Percentiles rank a stretch among this genome's conserved stretches.
Evolutionary conservation across 1,284 basidiomycete species (phyloP).

Genomic region (Apiotrichum siamense): DNA sequence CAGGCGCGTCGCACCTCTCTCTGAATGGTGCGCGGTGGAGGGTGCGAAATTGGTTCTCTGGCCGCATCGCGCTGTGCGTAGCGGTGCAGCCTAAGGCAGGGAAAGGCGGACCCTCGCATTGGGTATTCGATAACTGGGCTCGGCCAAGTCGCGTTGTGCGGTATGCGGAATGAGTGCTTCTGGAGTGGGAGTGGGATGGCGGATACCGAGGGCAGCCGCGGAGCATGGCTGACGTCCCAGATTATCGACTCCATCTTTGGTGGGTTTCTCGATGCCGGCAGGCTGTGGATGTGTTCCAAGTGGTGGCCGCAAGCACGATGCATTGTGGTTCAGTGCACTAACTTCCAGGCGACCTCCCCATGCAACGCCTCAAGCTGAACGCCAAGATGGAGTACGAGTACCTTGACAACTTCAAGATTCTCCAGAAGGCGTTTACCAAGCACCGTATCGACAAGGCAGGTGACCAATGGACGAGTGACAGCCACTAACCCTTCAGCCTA

Average conservation of each 20-base stretch:
- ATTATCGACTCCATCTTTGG: constrained; percentile 89
- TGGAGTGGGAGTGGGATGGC: no score
- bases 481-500: constrained; percentile 58
- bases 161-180: no score
- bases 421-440: constrained; percentile 79
- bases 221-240: constrained; percentile 25
- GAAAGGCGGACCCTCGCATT: no score
- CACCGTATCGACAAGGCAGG: constrained; percentile 89
- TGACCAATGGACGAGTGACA: constrained; percentile 4
- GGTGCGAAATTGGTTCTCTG: no score
- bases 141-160: no score
- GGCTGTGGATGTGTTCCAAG: constrained; percentile 26
- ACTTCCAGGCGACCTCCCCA: constrained; percentile 68
- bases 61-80: no score
- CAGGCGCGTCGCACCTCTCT: no score
- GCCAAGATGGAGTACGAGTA: constrained; percentile 95
- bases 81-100: no score
- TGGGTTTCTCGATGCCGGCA: no score
- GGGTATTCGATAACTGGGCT: no score
- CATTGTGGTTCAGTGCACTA: background rate
- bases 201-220: no score
- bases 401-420: constrained; percentile 87
- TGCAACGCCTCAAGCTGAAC: constrained; percentile 83
- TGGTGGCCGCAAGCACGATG: background rate
- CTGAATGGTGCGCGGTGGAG: no score